Base-by-base conservation (phyloP, 768 basidiomycete genomes). In the Gloeopeniophorella convolvens region DNA sequence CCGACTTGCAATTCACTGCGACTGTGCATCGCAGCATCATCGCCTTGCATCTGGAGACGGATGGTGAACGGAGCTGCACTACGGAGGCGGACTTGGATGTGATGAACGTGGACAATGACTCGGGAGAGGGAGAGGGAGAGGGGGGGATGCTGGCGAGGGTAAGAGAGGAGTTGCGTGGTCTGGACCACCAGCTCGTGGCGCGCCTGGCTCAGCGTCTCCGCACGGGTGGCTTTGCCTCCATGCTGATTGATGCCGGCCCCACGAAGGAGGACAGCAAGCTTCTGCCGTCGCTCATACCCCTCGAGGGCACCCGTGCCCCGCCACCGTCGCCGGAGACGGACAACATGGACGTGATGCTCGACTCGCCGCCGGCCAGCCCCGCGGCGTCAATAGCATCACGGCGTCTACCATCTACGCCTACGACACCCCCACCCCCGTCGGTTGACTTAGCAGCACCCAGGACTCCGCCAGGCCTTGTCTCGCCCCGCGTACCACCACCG, bases 1-100 rank as follows among this genome's bases (percentile, higher is more conserved):
- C 57, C 6, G 57, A 58, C 20, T 32, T 58, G 23, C 54, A 56
- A 36, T 58, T 58, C 32, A 42, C 32, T 35, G 57, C 49, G n/a
- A 45, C 54, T 8, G 54, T 58, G 16, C 50, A 51, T 18, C 54
- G 57, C 46, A 58, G 57, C 28, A 47, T 58, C 27, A 28, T 42
- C 13, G 53, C 53, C 4, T 40, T 55, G 24, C 51, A 43, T 12
- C 30, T 5, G 8, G 51, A 48, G 33, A 31, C 40, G 12, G 35
- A 10, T 39, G 21, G 21, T 15, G 12, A 30, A 32, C 16, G 18
- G 28, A 18, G 3, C 23, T 28, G 13, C 41, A 23, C 30, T 28
- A 1, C 18, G 42, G 35, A 42, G 8, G 16, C 18, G 18, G 24
- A 20, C 18, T 18, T 27, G 6, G 46, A 43, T 27, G 15, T 4